phyloP scores from a whole-genome alignment of 495 filamentous ascomycete species.

The Tuber umbilicatum region DNA sequence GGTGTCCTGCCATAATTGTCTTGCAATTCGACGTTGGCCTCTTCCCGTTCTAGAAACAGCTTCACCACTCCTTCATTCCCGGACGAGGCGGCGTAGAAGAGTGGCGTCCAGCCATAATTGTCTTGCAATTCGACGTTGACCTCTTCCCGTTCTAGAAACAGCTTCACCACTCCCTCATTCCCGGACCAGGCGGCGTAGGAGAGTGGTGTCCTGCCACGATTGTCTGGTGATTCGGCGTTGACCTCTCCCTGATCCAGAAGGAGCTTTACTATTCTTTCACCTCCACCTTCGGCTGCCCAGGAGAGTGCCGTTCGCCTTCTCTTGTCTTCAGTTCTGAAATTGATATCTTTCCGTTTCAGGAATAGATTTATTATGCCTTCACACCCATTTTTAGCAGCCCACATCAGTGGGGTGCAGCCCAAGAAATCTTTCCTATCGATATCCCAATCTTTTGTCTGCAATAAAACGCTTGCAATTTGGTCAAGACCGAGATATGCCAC shows the following conservation, averaged over 20 bases:
- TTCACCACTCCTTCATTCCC: slow-evolving; percentile 10
- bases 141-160: slow-evolving; percentile 32
- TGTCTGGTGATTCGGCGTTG: not conserved
- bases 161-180: not conserved
- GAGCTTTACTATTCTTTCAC: slow-evolving; percentile 41
- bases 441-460: not conserved
- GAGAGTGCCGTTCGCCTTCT: slow-evolving; percentile 43
- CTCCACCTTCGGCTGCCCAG: slow-evolving; percentile 43
- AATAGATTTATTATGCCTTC: slow-evolving; percentile 37
- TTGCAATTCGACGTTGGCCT: not conserved
- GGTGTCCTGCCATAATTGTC: slow-evolving; percentile 12
- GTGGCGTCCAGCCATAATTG: slow-evolving; percentile 39
- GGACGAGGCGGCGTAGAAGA: slow-evolving; percentile 43
- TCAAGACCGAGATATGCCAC: not conserved
- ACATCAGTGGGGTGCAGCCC: slow-evolving; percentile 30
- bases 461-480: not conserved
- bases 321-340: slow-evolving; percentile 19
- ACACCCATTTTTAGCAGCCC: slow-evolving; percentile 39
- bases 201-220: slow-evolving; percentile 25
- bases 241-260: slow-evolving; percentile 10
- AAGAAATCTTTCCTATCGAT: not conserved
- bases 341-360: slow-evolving; percentile 17
- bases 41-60: not conserved
- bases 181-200: slow-evolving; percentile 37
- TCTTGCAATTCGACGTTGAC: slow-evolving; percentile 28